Evolutionary conservation across 352 stramenopile genomes (phyloP).

Genomic region (Pythium plurisporium): DNA sequence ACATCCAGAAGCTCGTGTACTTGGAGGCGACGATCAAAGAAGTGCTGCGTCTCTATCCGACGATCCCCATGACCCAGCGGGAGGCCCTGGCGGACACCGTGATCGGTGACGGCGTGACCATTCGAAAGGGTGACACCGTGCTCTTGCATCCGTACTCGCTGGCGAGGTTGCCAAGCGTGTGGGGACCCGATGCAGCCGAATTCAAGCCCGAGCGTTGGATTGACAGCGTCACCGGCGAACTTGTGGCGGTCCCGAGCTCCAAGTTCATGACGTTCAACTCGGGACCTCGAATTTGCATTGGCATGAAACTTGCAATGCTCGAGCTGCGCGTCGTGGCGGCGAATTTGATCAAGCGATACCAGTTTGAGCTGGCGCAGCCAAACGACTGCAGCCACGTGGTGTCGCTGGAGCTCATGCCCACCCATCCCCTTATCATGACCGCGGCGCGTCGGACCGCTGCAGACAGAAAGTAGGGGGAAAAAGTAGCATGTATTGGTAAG

Average conservation of each 20-base stretch:
- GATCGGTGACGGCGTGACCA: neutral
- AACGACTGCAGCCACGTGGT: constrained; percentile 15
- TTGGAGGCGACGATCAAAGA: constrained; percentile 24
- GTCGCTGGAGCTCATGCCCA: constrained; percentile 2
- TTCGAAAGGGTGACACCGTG: neutral
- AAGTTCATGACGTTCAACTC: constrained; percentile 38
- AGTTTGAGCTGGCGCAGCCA: constrained; percentile 16
- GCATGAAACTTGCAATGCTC: constrained; percentile 42
- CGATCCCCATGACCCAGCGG: neutral
- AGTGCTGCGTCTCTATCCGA: neutral
- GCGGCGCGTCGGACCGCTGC: neutral
- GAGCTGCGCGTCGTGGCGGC: constrained; percentile 23
- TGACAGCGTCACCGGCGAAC: constrained; percentile 25
- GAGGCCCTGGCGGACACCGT: neutral
- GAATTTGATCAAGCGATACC: constrained; percentile 17
- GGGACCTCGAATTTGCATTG: constrained; percentile 40
- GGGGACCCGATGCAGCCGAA: too few relatives aligned
- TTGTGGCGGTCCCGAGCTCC: neutral
- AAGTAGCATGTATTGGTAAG: neutral
- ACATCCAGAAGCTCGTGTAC: constrained; percentile 53
- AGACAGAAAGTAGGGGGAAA: neutral
- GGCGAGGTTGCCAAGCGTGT: neutral
- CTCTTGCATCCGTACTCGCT: neutral
- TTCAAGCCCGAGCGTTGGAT: constrained; percentile 72
- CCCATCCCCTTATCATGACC: constrained; percentile 12